Evolutionary conservation across 306 rosid species (phyloP), one percentile per base, ranked within the genome.

Genomic region (Quercus bicolor): DNA sequence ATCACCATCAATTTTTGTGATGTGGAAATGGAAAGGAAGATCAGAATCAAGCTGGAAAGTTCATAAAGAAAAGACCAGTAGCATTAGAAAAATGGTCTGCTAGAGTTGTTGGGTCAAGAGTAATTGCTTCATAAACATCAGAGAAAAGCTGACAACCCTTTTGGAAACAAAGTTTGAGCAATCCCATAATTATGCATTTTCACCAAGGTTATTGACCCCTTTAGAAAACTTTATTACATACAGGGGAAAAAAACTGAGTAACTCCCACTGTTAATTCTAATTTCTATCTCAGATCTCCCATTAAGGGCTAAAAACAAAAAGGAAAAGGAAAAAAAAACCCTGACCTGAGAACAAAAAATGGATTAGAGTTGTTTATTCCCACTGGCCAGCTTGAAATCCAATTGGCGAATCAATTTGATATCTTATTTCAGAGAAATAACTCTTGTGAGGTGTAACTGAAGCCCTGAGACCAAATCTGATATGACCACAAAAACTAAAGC

Each of bases 361-460:
- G 52, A 37, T 37, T 21, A 10, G 31, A 75, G 31, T 15, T 66
- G 43, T 24, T 43, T 24, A 40, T 19, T 16, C 31, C 43, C 6
- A 72, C 64, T 34, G 23, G 72, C 78, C 80, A 51, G 68, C 68
- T 76, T 31, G 6, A 60, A 60, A 60, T 60, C 66, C 33, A 23
- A 62, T 28, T 62, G 53, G 16, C 4, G 0, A 48, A 48, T 48
- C 53, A 48, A 3, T 48, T 13, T 48, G 16, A 48, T 12, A 48
- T 48, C 53, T 48, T 13, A 13, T 48, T 48, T 48, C 53, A 48
- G 16, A 48, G 53, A 48, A 48, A 48, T 2, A 56, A 68, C 69
- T 54, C 7, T 19, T n/a, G 66, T 23, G 55, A 70, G 76, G 51
- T 60, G 51, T 3, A 48, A 54, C 54, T 74, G 31, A 29, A 62